Evolutionary conservation across 768 basidiomycete species (phyloP).

Genomic region (Polyporus arcularius): DNA sequence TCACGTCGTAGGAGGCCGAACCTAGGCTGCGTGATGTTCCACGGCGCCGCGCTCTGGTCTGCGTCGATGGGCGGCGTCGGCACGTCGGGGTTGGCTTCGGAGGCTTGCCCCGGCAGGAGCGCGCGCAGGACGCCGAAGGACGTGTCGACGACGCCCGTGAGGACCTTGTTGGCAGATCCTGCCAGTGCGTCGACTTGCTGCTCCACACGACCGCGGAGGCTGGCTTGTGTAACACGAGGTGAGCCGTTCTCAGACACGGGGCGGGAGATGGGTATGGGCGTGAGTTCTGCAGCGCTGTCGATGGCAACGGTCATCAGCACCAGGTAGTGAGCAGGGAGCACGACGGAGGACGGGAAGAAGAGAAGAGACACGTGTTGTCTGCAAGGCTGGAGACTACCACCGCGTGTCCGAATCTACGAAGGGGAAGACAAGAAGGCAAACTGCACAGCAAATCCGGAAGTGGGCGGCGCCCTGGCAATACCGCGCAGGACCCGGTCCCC

Average conservation of each 20-base stretch:
- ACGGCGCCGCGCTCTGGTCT: constrained; percentile 36
- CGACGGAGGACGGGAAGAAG: constrained; percentile 6
- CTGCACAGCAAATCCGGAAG: background rate
- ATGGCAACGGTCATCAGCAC: background rate
- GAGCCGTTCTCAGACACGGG: constrained; percentile 45
- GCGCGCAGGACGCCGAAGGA: constrained; percentile 87
- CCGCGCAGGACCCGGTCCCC: background rate
- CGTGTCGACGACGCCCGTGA: constrained; percentile 86
- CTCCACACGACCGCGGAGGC: constrained; percentile 73
- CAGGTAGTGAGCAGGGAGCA: background rate
- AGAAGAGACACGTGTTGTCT: background rate
- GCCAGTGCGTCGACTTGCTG: constrained; percentile 80
- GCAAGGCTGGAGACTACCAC: background rate
- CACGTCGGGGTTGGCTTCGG: constrained; percentile 21
- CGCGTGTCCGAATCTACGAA: constrained; percentile 1
- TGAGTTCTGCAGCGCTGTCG: constrained; percentile 71
- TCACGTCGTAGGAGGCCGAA: constrained; percentile 75
- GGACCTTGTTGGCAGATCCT: constrained; percentile 76
- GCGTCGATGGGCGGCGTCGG: constrained; percentile 25
- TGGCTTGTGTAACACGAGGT: constrained; percentile 49
- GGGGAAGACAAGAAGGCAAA: background rate
- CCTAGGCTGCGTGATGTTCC: constrained; percentile 48
- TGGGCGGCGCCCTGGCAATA: constrained; percentile 1
- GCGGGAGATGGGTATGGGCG: constrained; percentile 75
- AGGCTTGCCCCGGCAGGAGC: constrained; percentile 53